These are phyloP conservation scores for Aspergillus sojae DNA, from an alignment of 2,329 filamentous ascomycete genomes.

Conservation along the genomic window DNA sequence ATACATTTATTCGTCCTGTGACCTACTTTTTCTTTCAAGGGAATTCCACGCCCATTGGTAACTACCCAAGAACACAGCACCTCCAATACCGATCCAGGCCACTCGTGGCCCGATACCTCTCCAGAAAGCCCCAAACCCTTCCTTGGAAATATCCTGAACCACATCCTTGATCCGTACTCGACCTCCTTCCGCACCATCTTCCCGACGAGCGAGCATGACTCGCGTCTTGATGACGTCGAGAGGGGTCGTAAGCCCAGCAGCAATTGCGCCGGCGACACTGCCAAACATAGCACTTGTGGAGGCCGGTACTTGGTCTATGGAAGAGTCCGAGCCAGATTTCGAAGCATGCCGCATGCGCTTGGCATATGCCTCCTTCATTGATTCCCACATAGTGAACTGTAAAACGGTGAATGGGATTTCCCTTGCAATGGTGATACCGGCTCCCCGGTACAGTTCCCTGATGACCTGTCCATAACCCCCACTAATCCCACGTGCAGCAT, in stretches of 20 bases:
- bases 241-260: slow-evolving; percentile 86
- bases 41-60: slow-evolving; percentile 88
- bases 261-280: slow-evolving; percentile 78
- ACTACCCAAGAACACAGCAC: slow-evolving; percentile 90
- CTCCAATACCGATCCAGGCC: slow-evolving; percentile 92
- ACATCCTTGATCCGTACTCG: slow-evolving; percentile 50
- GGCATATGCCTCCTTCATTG: slow-evolving; percentile 67
- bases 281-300: slow-evolving; percentile 84
- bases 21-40: slow-evolving; percentile 51
- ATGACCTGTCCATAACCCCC: slow-evolving; percentile 62
- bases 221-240: slow-evolving; percentile 96
- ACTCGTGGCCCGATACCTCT: slow-evolving; percentile 72
- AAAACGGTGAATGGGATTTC: slow-evolving; percentile 98
- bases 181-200: slow-evolving; percentile 54
- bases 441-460: slow-evolving; percentile 86
- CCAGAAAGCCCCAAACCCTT: slow-evolving; percentile 51
- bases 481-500: slow-evolving; percentile 36
- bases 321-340: slow-evolving; percentile 17
- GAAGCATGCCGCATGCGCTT: slow-evolving; percentile 29
- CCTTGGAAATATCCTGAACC: slow-evolving; percentile 63
- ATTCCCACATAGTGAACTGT: slow-evolving; percentile 97
- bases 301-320: slow-evolving; percentile 60
- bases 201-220: slow-evolving; percentile 82
- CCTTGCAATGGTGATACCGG: slow-evolving; percentile 87
- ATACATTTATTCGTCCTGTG: slow-evolving; percentile 19